Conservation (phyloP, 139 green algal genomes). For the Closterium sp. region DNA sequence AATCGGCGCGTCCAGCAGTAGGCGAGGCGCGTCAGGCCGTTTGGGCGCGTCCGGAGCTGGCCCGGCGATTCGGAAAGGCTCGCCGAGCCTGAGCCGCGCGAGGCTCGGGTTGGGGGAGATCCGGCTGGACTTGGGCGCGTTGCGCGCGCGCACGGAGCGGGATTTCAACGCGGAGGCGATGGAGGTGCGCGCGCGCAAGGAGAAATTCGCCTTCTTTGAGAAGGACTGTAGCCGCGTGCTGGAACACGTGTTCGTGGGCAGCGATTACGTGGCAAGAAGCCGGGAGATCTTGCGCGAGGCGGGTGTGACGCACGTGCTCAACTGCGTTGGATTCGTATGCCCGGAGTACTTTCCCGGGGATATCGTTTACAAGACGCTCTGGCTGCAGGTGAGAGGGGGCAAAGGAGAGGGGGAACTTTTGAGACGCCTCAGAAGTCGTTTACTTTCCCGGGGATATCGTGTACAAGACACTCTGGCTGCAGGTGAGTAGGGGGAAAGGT, state of each 20-base stretch:
- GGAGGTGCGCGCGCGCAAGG: slow-evolving; percentile 34
- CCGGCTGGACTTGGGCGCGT: slow-evolving; percentile 28
- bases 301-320: slow-evolving; percentile 95
- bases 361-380: slow-evolving; percentile 83
- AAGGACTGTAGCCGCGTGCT: slow-evolving; percentile 59
- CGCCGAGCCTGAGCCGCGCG: not conserved
- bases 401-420: too few species aligned
- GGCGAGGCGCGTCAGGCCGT: not conserved
- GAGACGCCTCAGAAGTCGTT: too few species aligned
- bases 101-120: slow-evolving; percentile 19
- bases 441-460: too few species aligned
- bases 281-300: slow-evolving; percentile 64
- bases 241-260: slow-evolving; percentile 77
- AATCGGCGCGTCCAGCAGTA: not conserved
- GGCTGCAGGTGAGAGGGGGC: slow-evolving; percentile 74
- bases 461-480: too few species aligned
- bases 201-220: slow-evolving; percentile 58
- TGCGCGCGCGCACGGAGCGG: slow-evolving; percentile 1
- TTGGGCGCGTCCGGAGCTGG: not conserved
- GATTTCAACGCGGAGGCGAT: slow-evolving; percentile 1
- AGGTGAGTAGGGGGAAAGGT: too few species aligned
- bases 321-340: slow-evolving; percentile 92
- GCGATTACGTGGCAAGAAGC: slow-evolving; percentile 79
- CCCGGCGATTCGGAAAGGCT: not conserved
- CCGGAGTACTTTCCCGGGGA: slow-evolving; percentile 81